Conservation (phyloP, 345 rosid genomes). For the Sisymbrium irio region DNA sequence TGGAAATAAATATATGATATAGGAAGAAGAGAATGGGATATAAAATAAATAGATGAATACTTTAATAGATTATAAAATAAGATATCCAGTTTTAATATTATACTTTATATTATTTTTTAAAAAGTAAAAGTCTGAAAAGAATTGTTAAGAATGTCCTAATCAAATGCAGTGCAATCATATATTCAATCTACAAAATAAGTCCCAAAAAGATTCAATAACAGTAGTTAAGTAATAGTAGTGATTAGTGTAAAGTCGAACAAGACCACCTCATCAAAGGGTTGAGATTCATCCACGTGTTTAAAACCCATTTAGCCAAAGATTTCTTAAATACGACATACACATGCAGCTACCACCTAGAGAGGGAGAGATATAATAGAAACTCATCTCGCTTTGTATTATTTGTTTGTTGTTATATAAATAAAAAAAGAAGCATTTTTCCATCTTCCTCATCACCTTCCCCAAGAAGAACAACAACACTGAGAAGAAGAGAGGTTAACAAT, state of each 20-base stretch:
- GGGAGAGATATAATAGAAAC: conserved; percentile 20
- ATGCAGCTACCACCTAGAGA: conserved; percentile 34
- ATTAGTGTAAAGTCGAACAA: background rate
- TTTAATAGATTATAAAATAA: background rate
- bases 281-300: conserved; percentile 30
- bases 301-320: conserved; percentile 13
- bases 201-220: conserved; percentile 13
- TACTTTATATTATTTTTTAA: background rate
- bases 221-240: background rate
- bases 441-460: conserved; percentile 29
- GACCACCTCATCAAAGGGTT: conserved; percentile 22
- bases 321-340: conserved; percentile 36
- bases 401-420: background rate
- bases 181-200: background rate
- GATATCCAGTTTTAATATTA: background rate
- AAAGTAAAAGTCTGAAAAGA: background rate
- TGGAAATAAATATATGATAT: background rate
- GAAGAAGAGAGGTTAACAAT: conserved; percentile 22
- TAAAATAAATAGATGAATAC: background rate
- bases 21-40: conserved; percentile 2
- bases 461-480: conserved; percentile 14
- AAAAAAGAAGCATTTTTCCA: conserved; percentile 2
- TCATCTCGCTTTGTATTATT: conserved; percentile 31
- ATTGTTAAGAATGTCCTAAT: background rate
- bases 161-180: background rate